phyloP scores from a whole-genome alignment of 2,329 filamentous ascomycete species.

The Fusarium coffeatum region DNA sequence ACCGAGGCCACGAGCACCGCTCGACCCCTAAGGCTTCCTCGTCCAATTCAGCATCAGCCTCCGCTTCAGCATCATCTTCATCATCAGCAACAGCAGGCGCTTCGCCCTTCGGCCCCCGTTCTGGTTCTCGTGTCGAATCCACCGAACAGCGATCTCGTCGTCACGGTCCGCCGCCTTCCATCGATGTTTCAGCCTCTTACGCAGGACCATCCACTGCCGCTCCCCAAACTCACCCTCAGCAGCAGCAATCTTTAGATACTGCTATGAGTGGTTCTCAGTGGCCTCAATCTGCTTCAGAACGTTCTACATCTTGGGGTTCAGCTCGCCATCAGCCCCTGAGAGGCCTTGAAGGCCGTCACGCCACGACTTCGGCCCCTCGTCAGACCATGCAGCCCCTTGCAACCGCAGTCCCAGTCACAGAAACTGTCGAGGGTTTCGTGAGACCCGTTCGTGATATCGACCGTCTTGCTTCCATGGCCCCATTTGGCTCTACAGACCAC shows the following conservation, averaged over 20 bases:
- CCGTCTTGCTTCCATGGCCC: slow-evolving; percentile 83
- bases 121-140: slow-evolving; percentile 63
- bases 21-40: slow-evolving; percentile 59
- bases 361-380: slow-evolving; percentile 61
- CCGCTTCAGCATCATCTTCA: slow-evolving; percentile 51
- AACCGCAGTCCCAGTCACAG: slow-evolving; percentile 74
- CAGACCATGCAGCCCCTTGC: slow-evolving; percentile 71
- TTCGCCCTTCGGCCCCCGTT: slow-evolving; percentile 62
- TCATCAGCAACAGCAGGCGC: slow-evolving; percentile 27
- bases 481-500: slow-evolving; percentile 74
- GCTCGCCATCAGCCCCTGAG: slow-evolving; percentile 64
- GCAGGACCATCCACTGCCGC: slow-evolving; percentile 53
- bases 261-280: slow-evolving; percentile 40
- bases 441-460: slow-evolving; percentile 85
- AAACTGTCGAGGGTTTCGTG: slow-evolving; percentile 78
- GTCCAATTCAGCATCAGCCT: slow-evolving; percentile 49
- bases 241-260: slow-evolving; percentile 43
- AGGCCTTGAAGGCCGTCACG: slow-evolving; percentile 62
- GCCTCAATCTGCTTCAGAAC: slow-evolving; percentile 40
- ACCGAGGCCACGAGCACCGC: slow-evolving; percentile 62
- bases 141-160: slow-evolving; percentile 74
- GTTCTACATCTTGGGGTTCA: slow-evolving; percentile 40
- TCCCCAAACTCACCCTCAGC: slow-evolving; percentile 28
- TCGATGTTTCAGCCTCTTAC: slow-evolving; percentile 61
- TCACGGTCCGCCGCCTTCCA: slow-evolving; percentile 82